Evolutionary conservation across 352 stramenopile genomes (phyloP).

Genomic region (Globisporangium echinulatum): DNA sequence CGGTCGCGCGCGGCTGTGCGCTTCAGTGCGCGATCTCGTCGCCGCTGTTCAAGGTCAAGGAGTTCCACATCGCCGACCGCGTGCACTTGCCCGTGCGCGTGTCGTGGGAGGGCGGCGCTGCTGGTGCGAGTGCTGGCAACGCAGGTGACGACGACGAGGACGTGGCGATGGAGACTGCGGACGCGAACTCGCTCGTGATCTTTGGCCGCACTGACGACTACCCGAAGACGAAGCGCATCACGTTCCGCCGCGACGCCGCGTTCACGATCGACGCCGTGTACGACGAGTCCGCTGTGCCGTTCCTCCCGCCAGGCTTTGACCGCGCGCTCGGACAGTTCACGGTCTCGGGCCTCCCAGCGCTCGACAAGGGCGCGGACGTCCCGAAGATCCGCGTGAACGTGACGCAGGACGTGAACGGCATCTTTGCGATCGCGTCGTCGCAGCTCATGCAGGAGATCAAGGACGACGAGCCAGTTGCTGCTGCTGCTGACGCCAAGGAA

Average conservation of each 20-base stretch:
- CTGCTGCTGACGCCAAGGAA: slow-evolving; percentile 59
- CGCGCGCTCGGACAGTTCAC: slow-evolving; percentile 90
- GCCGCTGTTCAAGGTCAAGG: slow-evolving; percentile 96
- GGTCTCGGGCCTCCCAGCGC: slow-evolving; percentile 83
- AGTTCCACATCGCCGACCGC: slow-evolving; percentile 84
- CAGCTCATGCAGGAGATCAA: slow-evolving; percentile 97
- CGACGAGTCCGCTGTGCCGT: slow-evolving; percentile 69
- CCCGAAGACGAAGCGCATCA: slow-evolving; percentile 96
- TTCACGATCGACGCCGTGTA: slow-evolving; percentile 93
- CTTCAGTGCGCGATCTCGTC: slow-evolving; percentile 98
- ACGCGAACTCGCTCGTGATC: slow-evolving; percentile 90
- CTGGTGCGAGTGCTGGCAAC: slow-evolving; percentile 31
- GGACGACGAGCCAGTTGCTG: slow-evolving; percentile 70
- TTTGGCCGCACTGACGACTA: slow-evolving; percentile 95
- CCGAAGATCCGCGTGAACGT: slow-evolving; percentile 96
- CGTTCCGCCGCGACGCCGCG: slow-evolving; percentile 87
- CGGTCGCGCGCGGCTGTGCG: slow-evolving; percentile 94
- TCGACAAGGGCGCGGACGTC: slow-evolving; percentile 69
- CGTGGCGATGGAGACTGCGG: slow-evolving; percentile 69
- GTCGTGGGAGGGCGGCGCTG: slow-evolving; percentile 85
- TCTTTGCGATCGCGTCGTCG: slow-evolving; percentile 93
- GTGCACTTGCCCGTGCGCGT: slow-evolving; percentile 92
- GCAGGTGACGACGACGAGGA: slow-evolving; percentile 85
- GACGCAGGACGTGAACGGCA: slow-evolving; percentile 95
- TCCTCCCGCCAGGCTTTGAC: slow-evolving; percentile 60